phyloP scores from a whole-genome alignment of 1,139 yeast species.

The Blastobotrys indianensis region DNA sequence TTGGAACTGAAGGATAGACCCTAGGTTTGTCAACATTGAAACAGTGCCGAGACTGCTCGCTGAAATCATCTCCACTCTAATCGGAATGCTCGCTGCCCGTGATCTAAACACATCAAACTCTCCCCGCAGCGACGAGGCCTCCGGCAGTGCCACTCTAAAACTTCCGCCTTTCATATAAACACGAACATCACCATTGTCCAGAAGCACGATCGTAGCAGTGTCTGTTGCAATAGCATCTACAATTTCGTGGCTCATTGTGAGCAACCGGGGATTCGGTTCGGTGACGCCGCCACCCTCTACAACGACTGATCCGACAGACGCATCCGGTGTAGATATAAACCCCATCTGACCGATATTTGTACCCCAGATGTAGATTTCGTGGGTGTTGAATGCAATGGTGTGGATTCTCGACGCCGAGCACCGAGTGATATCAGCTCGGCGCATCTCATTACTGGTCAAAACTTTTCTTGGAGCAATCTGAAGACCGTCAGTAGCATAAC shows the following conservation, averaged over 20 bases:
- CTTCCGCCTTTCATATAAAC: conserved; percentile 57
- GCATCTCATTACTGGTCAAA: conserved; percentile 37
- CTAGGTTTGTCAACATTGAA: conserved; percentile 29
- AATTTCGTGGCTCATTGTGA: conserved; percentile 39
- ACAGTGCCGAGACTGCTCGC: conserved; percentile 25
- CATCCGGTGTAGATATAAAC: conserved; percentile 28
- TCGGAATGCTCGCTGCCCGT: conserved; percentile 8
- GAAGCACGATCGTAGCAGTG: conserved; percentile 60
- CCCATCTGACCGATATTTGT: conserved; percentile 86
- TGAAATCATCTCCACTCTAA: conserved; percentile 20
- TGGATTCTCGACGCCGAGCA: conserved; percentile 68
- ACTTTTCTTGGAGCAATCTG: conserved; percentile 48
- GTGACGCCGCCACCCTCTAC: conserved; percentile 15
- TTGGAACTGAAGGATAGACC: conserved; percentile 31
- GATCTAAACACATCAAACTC: conserved; percentile 19
- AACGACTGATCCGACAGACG: conserved; percentile 6
- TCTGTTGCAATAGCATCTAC: conserved; percentile 61
- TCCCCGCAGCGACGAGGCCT: not conserved
- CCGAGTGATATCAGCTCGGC: conserved; percentile 42
- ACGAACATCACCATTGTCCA: conserved; percentile 55
- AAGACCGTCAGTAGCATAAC: conserved; percentile 39
- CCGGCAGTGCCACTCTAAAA: conserved; percentile 38
- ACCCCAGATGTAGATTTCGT: conserved; percentile 68
- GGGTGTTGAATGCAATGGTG: conserved; percentile 54
- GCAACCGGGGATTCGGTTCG: conserved; percentile 40